Conservation (phyloP, 257 asterid genomes). For the Plantago elongata region DNA sequence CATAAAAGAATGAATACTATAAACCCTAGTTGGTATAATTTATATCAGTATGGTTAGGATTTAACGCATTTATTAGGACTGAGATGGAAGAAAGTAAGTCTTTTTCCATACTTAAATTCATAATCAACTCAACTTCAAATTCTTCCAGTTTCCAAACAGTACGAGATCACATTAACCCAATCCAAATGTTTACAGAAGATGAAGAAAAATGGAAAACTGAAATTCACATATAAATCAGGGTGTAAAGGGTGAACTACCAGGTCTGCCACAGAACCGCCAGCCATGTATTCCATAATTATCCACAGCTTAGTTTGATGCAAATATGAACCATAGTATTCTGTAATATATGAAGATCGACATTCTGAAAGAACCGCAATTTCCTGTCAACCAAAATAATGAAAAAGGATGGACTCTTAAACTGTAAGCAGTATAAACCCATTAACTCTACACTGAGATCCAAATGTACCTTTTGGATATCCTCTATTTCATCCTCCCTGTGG, state of each 20-base stretch:
- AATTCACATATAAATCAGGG: slow-evolving; percentile 17
- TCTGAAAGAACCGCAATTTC: slow-evolving; percentile 96
- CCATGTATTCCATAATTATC: slow-evolving; percentile 99
- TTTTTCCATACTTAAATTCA: background rate
- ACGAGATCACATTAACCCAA: slow-evolving; percentile 9
- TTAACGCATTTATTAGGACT: background rate
- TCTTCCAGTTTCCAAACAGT: slow-evolving; percentile 6
- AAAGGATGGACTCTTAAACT: slow-evolving; percentile 17
- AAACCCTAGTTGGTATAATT: background rate
- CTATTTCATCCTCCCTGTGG: slow-evolving; percentile 96
- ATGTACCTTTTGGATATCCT: slow-evolving; percentile 94
- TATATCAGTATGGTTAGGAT: slow-evolving; percentile 1
- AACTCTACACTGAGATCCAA: slow-evolving; percentile 18
- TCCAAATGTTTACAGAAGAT: slow-evolving; percentile 8
- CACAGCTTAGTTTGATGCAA: slow-evolving; percentile 85
- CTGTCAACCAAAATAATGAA: slow-evolving; percentile 41
- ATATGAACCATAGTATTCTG: slow-evolving; percentile 91
- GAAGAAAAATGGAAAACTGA: background rate
- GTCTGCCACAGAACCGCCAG: slow-evolving; percentile 99
- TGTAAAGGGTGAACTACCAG: slow-evolving; percentile 47
- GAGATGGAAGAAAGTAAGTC: slow-evolving; percentile 5
- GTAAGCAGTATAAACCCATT: slow-evolving; percentile 7
- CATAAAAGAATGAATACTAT: too few species aligned
- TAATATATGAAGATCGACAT: slow-evolving; percentile 90
- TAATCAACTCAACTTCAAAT: background rate